phyloP scores from a whole-genome alignment of 1,139 yeast genomes.

The Keqinozyma sinolaborantium region DNA sequence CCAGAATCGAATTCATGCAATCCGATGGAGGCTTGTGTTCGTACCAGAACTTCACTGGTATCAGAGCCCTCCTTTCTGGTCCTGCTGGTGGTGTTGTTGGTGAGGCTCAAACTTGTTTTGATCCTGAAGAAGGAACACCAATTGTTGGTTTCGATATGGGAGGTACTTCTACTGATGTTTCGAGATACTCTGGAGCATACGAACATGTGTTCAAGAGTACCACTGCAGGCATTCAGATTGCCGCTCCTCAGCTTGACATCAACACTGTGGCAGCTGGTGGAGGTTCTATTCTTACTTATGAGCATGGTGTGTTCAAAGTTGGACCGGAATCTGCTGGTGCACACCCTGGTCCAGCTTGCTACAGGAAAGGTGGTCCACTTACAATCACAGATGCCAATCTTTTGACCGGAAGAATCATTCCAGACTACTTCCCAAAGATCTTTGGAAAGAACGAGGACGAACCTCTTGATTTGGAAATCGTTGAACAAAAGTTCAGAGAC shows the following conservation, averaged over 20 bases:
- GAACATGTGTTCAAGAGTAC: constrained; percentile 51
- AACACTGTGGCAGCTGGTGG: constrained; percentile 63
- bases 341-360: constrained; percentile 59
- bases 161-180: constrained; percentile 58
- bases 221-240: constrained; percentile 52
- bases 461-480: constrained; percentile 40
- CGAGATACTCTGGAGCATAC: constrained; percentile 37
- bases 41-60: constrained; percentile 47
- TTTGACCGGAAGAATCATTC: constrained; percentile 45
- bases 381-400: constrained; percentile 55
- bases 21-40: constrained; percentile 55
- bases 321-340: constrained; percentile 58
- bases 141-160: constrained; percentile 60
- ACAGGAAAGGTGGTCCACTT: constrained; percentile 53
- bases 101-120: constrained; percentile 47
- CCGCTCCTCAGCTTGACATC: constrained; percentile 55
- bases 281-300: constrained; percentile 47
- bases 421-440: constrained; percentile 48
- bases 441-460: constrained; percentile 50
- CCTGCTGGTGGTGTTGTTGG: constrained; percentile 65
- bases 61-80: constrained; percentile 49
- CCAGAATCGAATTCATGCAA: constrained; percentile 49
- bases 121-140: constrained; percentile 34
- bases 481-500: constrained; percentile 30
- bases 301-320: constrained; percentile 47